Percentiles rank a stretch among this genome's conserved stretches.
phyloP scores from a whole-genome alignment of 306 rosid genomes.

The Lablab purpureus region DNA sequence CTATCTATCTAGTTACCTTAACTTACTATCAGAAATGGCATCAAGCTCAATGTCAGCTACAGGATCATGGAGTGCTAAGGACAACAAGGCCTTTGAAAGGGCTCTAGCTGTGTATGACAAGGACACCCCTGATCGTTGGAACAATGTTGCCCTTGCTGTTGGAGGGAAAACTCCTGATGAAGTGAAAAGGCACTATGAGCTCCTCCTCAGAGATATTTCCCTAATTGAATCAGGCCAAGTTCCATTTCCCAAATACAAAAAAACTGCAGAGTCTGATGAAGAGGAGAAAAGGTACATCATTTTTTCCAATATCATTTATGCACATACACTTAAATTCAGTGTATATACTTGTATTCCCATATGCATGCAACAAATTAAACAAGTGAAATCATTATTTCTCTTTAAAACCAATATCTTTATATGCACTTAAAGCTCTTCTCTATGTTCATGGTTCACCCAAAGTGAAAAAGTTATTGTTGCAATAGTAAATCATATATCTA shows the following conservation, averaged over 20 bases:
- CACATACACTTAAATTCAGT: too few species aligned
- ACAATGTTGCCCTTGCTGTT: slow-evolving; percentile 86
- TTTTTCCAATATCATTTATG: not conserved
- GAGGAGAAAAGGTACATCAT: slow-evolving; percentile 66
- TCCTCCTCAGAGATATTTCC: slow-evolving; percentile 76
- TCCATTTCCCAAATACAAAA: slow-evolving; percentile 50
- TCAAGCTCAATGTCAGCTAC: slow-evolving; percentile 82
- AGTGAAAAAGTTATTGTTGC: not conserved
- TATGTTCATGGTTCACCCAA: not conserved
- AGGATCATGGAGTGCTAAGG: slow-evolving; percentile 85
- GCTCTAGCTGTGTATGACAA: slow-evolving; percentile 88
- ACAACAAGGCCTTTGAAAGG: slow-evolving; percentile 90
- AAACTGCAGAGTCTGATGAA: slow-evolving; percentile 44
- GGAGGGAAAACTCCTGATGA: slow-evolving; percentile 87
- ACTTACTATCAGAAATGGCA: slow-evolving; percentile 47
- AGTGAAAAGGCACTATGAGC: slow-evolving; percentile 81
- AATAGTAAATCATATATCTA: not conserved
- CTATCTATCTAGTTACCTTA: not conserved
- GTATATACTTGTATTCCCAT: too few species aligned
- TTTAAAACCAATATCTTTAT: too few species aligned
- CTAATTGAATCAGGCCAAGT: slow-evolving; percentile 42
- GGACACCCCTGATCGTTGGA: slow-evolving; percentile 96
- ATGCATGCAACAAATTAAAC: too few species aligned
- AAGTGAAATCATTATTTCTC: too few species aligned
- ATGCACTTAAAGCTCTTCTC: too few species aligned